A percentile compares a stretch with the other conserved stretches of the same genome.
These are phyloP conservation scores for Grigorovia transvaalensis DNA, from an alignment of 805 yeast species.

Conservation along the genomic window DNA sequence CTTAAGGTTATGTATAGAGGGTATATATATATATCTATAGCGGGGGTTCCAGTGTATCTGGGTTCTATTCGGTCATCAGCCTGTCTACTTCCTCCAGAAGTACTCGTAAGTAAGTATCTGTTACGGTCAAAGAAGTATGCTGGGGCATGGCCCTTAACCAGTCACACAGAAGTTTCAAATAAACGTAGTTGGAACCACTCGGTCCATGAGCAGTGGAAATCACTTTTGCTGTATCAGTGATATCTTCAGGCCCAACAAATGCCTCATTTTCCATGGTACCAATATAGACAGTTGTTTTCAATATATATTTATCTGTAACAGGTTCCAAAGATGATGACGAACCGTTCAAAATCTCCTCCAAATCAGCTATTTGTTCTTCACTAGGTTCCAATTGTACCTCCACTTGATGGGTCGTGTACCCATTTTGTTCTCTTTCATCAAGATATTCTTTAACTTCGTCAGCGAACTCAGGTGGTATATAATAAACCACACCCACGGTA, in stretches of 20 bases:
- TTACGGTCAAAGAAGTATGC: conserved; percentile 7
- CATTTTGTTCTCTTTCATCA: conserved; percentile 81
- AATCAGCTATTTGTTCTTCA: conserved; percentile 18
- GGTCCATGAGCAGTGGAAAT: conserved; percentile 59
- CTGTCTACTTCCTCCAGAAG: conserved; percentile 25
- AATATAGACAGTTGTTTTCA: conserved; percentile 61
- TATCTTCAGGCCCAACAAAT: conserved; percentile 72
- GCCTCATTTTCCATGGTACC: conserved; percentile 76
- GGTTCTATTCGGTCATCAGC: not conserved
- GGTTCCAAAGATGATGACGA: not conserved
- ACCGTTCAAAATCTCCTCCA: conserved; percentile 15
- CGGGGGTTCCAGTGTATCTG: too few relatives aligned
- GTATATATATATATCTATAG: too few relatives aligned
- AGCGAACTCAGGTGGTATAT: conserved; percentile 57
- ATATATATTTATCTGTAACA: conserved; percentile 32
- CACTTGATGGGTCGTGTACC: conserved; percentile 62
- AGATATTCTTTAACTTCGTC: conserved; percentile 54
- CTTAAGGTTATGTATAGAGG: too few relatives aligned
- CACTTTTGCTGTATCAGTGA: conserved; percentile 47
- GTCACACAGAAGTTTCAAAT: conserved; percentile 43
- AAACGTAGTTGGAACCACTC: conserved; percentile 72
- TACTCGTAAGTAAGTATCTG: conserved; percentile 36
- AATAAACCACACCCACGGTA: conserved; percentile 79
- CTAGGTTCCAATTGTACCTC: conserved; percentile 42
- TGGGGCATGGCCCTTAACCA: conserved; percentile 35